phyloP scores from a whole-genome alignment of 768 basidiomycete genomes.

The Kwoniella dejecticola region DNA sequence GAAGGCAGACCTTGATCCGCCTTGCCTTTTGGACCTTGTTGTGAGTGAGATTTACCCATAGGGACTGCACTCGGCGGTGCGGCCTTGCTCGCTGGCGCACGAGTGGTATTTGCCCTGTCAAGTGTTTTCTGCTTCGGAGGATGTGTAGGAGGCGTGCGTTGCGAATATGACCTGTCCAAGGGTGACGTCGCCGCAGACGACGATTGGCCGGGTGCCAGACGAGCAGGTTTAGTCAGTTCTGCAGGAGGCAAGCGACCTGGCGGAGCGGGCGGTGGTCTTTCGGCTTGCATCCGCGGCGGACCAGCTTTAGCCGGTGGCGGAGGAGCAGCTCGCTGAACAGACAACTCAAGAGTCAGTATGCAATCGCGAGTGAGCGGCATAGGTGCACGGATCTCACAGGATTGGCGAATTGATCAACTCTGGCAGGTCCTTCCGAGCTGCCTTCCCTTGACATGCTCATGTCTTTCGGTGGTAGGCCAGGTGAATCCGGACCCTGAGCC shows the following conservation, averaged over 20 bases:
- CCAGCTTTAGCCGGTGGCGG: conserved; percentile 42
- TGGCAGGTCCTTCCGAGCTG: conserved; percentile 31
- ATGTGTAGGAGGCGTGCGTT: conserved; percentile 76
- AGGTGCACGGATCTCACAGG: conserved; percentile 40
- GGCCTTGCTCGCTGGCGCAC: conserved; percentile 61
- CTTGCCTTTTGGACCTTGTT: conserved; percentile 51
- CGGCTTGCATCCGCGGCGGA: conserved; percentile 31
- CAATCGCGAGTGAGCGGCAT: too few relatives aligned
- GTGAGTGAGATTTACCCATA: conserved; percentile 43
- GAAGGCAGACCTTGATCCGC: conserved; percentile 36
- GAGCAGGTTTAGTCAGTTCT: conserved; percentile 37
- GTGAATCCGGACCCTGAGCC: conserved; percentile 13
- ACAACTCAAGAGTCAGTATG: too few relatives aligned
- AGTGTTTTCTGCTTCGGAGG: conserved; percentile 67
- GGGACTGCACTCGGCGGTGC: conserved; percentile 30
- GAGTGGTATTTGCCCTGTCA: conserved; percentile 85
- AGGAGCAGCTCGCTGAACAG: conserved; percentile 50
- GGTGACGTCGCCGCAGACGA: conserved; percentile 48
- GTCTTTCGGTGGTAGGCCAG: conserved; percentile 27
- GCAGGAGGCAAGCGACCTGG: conserved; percentile 30
- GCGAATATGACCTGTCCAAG: conserved; percentile 63
- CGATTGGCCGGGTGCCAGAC: conserved; percentile 48
- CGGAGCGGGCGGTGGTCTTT: conserved; percentile 42
- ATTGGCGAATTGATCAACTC: conserved; percentile 46
- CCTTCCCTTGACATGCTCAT: conserved; percentile 46